Evolutionary conservation across 176 grass and related monocot genomes (phyloP).

Genomic region (Avena insularis): DNA sequence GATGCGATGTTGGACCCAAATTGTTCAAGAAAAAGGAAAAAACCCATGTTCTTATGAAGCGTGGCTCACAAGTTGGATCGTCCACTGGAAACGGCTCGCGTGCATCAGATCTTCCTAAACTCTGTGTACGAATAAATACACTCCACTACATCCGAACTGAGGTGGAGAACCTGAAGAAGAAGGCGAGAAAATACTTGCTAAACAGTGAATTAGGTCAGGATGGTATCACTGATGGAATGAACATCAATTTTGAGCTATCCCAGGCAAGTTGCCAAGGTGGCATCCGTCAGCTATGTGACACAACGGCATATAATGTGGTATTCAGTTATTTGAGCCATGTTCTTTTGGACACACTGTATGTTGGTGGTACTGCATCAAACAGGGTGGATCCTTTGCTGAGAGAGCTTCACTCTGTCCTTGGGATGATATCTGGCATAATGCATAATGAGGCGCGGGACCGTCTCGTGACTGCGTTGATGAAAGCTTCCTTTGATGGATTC

Average conservation of each 20-base stretch:
- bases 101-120: constrained; percentile 56
- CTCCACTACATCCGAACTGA: constrained; percentile 66
- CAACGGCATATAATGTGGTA: constrained; percentile 74
- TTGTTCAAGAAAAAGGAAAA: constrained; percentile 86
- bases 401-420: constrained; percentile 69
- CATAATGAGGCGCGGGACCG: constrained; percentile 48
- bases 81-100: constrained; percentile 48
- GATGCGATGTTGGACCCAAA: constrained; percentile 90
- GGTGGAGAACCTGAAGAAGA: constrained; percentile 71
- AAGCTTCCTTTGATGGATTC: constrained; percentile 85
- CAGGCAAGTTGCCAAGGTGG: constrained; percentile 62
- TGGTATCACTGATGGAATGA: constrained; percentile 43
- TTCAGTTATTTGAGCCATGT: constrained; percentile 79
- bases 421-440: constrained; percentile 59
- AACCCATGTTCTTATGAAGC: constrained; percentile 57
- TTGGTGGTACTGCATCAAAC: constrained; percentile 58
- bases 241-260: constrained; percentile 71
- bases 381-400: constrained; percentile 71
- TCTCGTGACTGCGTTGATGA: constrained; percentile 77
- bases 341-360: constrained; percentile 72
- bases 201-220: constrained; percentile 58
- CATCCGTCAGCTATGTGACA: constrained; percentile 73
- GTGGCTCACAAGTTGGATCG: constrained; percentile 76
- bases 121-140: constrained; percentile 82
- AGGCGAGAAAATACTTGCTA: constrained; percentile 52